Base-by-base conservation (phyloP, 1,284 basidiomycete genomes). In the Cerioporus squamosus region DNA sequence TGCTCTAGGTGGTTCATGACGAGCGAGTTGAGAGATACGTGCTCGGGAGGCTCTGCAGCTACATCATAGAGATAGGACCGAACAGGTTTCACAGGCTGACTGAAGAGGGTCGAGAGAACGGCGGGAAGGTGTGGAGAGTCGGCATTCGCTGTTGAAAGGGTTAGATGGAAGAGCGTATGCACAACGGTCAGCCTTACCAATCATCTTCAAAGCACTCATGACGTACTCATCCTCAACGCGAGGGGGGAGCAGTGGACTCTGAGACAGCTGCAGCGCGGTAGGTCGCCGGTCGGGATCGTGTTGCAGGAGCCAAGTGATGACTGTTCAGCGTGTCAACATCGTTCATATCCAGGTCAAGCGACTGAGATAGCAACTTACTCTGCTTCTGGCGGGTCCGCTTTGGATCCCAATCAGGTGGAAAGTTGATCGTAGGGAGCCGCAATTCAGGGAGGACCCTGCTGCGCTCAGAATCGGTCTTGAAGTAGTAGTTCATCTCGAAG, bases 401-500 rank as follows among this genome's bases (percentile, higher is more conserved):
- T 12, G 75, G 66, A 58, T 87, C 83, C 95, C 96, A 98, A 1
- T 78, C 79, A 1, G 73, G 57, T 1, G 95, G 95, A 67, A 98
- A 94, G 40, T 82, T 79, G 39, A 97, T 85, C 5, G 81, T 77
- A 0, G 87, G 87, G 61, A 85, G 86, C 12, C 95, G 80, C 36
- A 97, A 72, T 49, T 88, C 86, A 61, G 91, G 90, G 6, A 98
- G 82, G 17, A 96, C 92, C 3, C 84, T 84, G 44, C 93, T 91
- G 15, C 96, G 87, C 71, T 98, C 96, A 53, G 93, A 85, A 2
- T 86, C 88, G 0, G 96, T 98, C n/a, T 83, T 81, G 75, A 97
- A 97, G 20, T 73, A 68, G 77, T 91, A 94, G 71, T 95, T 95
- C 95, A 98, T 97, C 78, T 98, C 96, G 70, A 98, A 98, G 75